phyloP scores from a whole-genome alignment of 2,329 filamentous ascomycete species.

The Talaromyces sp. region DNA sequence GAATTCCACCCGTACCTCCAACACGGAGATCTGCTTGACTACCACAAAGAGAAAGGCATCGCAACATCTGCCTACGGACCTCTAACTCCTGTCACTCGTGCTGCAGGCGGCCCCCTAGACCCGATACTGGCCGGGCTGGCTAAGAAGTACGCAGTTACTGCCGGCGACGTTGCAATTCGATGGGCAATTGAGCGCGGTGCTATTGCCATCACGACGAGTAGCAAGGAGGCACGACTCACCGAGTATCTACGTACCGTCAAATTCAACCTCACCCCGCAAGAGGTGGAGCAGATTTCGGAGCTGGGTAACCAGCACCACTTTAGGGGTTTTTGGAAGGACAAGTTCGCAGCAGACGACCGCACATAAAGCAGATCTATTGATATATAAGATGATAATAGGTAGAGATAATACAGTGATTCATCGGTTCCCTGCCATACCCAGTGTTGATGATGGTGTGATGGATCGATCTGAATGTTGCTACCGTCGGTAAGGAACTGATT shows the following conservation, averaged over 20 bases:
- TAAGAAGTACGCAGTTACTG: constrained; percentile 60
- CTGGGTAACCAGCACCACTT: constrained; percentile 50
- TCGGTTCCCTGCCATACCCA: neutral
- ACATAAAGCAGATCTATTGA: constrained; percentile 20
- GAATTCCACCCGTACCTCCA: constrained; percentile 54
- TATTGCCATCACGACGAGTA: constrained; percentile 58
- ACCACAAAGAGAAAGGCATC: constrained; percentile 42
- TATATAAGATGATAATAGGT: neutral
- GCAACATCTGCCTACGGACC: constrained; percentile 41
- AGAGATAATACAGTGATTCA: neutral
- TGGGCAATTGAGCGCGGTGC: constrained; percentile 62
- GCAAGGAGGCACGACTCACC: constrained; percentile 57
- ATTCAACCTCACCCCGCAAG: constrained; percentile 58
- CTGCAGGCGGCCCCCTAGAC: constrained; percentile 55
- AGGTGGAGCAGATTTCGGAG: constrained; percentile 53
- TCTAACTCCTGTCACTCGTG: constrained; percentile 52
- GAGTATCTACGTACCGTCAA: constrained; percentile 55
- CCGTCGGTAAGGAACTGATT: constrained; percentile 65
- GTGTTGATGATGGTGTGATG: neutral
- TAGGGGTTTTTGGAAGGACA: constrained; percentile 51
- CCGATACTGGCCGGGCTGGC: constrained; percentile 49
- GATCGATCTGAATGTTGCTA: constrained; percentile 50
- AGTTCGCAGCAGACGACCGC: constrained; percentile 46
- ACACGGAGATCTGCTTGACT: constrained; percentile 44
- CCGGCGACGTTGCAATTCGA: constrained; percentile 55